A percentile compares a stretch with the other conserved stretches of the same genome.
Evolutionary conservation across 257 asterid species (phyloP).

Genomic region (Nicotiana otophora): DNA sequence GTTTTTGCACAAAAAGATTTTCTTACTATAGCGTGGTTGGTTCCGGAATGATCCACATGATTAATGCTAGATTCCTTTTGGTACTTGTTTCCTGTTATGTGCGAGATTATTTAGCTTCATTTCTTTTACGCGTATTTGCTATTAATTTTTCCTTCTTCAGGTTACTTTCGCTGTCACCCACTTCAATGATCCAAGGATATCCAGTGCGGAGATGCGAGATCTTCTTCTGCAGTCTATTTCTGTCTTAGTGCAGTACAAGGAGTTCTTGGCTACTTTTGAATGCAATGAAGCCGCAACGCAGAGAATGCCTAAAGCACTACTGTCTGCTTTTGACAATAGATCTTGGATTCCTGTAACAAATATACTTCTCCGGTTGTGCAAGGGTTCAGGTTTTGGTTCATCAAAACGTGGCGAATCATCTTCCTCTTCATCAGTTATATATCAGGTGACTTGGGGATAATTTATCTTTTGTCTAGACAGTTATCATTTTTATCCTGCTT

Average conservation of each 20-base stretch:
- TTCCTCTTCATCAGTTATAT: slow-evolving; percentile 71
- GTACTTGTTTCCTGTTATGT: not conserved
- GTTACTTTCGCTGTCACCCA: slow-evolving; percentile 80
- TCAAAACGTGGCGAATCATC: slow-evolving; percentile 84
- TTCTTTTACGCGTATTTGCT: not conserved
- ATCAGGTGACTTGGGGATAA: slow-evolving; percentile 45
- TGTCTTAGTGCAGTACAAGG: slow-evolving; percentile 80
- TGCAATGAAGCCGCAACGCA: slow-evolving; percentile 73
- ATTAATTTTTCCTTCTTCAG: slow-evolving; percentile 30
- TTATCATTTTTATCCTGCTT: not conserved
- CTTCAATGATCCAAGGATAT: slow-evolving; percentile 88
- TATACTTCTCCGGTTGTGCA: slow-evolving; percentile 72
- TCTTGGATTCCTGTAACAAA: slow-evolving; percentile 95
- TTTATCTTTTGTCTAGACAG: slow-evolving; percentile 1
- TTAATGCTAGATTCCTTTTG: not conserved
- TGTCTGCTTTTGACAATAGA: slow-evolving; percentile 82
- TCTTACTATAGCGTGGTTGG: not conserved
- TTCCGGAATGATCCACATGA: not conserved
- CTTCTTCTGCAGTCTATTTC: slow-evolving; percentile 95
- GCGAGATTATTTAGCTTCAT: not conserved
- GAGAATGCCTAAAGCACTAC: slow-evolving; percentile 73
- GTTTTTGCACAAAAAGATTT: not conserved
- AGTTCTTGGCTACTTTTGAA: slow-evolving; percentile 74
- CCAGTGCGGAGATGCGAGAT: slow-evolving; percentile 84
- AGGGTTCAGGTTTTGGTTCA: slow-evolving; percentile 75